Evolutionary conservation across 2,329 filamentous ascomycete species (phyloP).

Genomic region (Grosmannia clavigera): DNA sequence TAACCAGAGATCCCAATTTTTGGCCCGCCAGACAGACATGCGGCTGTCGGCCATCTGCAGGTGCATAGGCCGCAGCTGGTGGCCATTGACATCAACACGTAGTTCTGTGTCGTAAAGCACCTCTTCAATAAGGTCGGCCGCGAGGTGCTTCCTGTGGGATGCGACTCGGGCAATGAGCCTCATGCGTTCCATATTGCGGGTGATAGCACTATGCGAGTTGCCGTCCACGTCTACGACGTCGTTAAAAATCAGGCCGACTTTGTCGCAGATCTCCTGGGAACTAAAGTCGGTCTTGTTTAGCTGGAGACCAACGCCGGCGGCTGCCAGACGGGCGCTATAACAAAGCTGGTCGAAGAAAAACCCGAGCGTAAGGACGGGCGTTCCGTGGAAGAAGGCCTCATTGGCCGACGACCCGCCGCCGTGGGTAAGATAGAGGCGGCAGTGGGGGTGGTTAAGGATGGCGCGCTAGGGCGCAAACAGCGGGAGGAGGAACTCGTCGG

Average conservation of each 20-base stretch:
- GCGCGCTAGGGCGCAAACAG: background rate
- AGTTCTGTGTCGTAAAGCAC: background rate
- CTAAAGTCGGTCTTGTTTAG: background rate
- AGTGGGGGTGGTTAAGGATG: background rate
- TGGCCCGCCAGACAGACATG: background rate
- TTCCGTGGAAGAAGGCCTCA: background rate
- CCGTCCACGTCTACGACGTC: background rate
- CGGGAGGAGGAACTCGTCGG: background rate
- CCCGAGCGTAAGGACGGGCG: background rate
- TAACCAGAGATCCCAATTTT: background rate
- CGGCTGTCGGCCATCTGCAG: background rate
- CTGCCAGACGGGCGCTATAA: background rate
- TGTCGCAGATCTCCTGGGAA: background rate
- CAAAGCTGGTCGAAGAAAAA: background rate
- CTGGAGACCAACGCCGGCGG: background rate
- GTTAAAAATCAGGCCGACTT: background rate
- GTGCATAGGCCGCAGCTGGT: background rate
- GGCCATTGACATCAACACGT: background rate
- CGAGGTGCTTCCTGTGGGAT: background rate
- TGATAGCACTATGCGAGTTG: background rate
- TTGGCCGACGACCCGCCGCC: background rate
- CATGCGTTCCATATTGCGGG: background rate
- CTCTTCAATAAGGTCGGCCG: background rate
- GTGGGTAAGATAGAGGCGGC: background rate
- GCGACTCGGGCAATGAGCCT: background rate